Evolutionary conservation across 2,329 filamentous ascomycete species (phyloP).

Genomic region (Venturia asperata): DNA sequence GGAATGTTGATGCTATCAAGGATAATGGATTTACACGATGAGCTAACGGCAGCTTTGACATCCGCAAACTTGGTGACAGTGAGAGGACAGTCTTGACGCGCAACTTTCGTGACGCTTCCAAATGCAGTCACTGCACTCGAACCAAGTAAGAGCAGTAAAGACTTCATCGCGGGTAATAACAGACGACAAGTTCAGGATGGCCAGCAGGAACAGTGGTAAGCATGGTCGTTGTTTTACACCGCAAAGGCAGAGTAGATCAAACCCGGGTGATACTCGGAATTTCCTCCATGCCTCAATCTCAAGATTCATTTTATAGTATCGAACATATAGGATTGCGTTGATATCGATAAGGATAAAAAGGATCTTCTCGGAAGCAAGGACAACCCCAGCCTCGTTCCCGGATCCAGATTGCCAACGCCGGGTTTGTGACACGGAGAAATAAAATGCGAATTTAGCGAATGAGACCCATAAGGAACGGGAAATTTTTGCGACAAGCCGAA

Average conservation of each 20-base stretch:
- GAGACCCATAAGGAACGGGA: not conserved
- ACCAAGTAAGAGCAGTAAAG: not conserved
- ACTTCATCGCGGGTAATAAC: not conserved
- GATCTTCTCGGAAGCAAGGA: not conserved
- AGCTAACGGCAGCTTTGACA: not conserved
- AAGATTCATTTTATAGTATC: not conserved
- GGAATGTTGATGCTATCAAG: slow-evolving; percentile 33
- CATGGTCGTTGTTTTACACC: not conserved
- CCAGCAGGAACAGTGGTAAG: not conserved
- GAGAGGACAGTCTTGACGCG: not conserved
- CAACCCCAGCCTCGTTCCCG: not conserved
- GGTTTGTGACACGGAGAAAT: not conserved
- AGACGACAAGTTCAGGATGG: not conserved
- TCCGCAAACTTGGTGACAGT: slow-evolving; percentile 11
- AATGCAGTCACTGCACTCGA: not conserved
- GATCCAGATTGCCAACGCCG: not conserved
- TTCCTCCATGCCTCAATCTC: not conserved
- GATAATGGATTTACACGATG: slow-evolving; percentile 33
- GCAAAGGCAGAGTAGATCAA: not conserved
- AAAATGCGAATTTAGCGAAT: not conserved
- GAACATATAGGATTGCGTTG: not conserved
- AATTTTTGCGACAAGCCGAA: not conserved
- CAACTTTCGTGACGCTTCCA: not conserved
- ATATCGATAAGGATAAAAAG: not conserved
- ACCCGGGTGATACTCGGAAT: not conserved